These are phyloP conservation scores for Mucor indicus DNA, from an alignment of 371 early-diverging fungal species.

Conservation along the genomic window DNA sequence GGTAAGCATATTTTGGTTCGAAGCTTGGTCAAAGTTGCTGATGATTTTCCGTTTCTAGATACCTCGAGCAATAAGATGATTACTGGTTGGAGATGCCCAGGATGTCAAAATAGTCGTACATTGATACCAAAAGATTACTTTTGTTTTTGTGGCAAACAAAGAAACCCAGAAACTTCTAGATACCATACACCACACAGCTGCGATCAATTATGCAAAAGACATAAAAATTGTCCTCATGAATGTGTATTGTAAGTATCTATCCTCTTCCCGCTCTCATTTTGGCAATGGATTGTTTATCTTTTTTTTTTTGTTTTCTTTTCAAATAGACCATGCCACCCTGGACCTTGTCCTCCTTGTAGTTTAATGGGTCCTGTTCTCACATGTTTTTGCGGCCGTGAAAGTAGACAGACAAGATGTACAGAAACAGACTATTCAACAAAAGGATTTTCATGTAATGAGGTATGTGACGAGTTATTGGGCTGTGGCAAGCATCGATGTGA, in stretches of 20 bases:
- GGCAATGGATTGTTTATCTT: not conserved
- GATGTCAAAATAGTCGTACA: slow-evolving; percentile 78
- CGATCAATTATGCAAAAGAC: slow-evolving; percentile 69
- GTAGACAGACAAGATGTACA: slow-evolving; percentile 62
- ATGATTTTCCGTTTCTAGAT: slow-evolving; percentile 8
- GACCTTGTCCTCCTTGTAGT: slow-evolving; percentile 91
- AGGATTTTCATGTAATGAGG: slow-evolving; percentile 63
- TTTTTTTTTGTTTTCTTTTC: too few species aligned
- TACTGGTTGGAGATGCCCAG: slow-evolving; percentile 87
- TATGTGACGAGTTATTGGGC: slow-evolving; percentile 68
- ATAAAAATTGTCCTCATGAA: slow-evolving; percentile 63
- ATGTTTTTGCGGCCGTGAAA: slow-evolving; percentile 82
- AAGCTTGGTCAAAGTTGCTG: not conserved
- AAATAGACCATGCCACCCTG: slow-evolving; percentile 84
- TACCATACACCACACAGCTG: slow-evolving; percentile 85
- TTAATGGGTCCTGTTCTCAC: slow-evolving; percentile 67
- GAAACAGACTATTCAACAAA: slow-evolving; percentile 62
- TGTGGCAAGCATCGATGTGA: slow-evolving; percentile 72
- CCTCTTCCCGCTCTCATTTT: not conserved
- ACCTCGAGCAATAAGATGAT: slow-evolving; percentile 30
- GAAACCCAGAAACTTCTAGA: slow-evolving; percentile 62
- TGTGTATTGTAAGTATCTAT: slow-evolving; percentile 59
- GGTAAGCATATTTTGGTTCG: slow-evolving; percentile 28
- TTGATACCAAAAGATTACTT: slow-evolving; percentile 67
- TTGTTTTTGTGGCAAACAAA: slow-evolving; percentile 88